Evolutionary conservation across 768 basidiomycete species (phyloP).

Genomic region (Boletales sp.): DNA sequence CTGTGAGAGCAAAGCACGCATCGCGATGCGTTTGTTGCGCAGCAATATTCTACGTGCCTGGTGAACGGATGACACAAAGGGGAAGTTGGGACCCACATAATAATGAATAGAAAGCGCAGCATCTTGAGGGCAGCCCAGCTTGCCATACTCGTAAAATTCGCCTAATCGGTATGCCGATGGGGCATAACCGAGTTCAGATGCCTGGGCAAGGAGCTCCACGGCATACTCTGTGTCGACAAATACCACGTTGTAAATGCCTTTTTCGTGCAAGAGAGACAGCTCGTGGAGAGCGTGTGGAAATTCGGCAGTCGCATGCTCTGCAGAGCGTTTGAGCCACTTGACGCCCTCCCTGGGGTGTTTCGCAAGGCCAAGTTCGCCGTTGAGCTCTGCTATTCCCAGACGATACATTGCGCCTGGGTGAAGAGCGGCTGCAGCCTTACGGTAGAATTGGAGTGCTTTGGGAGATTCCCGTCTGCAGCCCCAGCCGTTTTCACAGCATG

Average conservation of each 20-base stretch:
- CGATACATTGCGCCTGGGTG: constrained; percentile 98
- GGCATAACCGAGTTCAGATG: constrained; percentile 93
- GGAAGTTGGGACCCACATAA: constrained; percentile 67
- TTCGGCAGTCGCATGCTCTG: constrained; percentile 90
- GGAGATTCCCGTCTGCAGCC: constrained; percentile 90
- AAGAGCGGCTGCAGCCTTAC: constrained; percentile 86
- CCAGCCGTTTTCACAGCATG: constrained; percentile 99
- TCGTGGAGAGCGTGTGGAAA: constrained; percentile 97
- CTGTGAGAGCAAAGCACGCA: constrained; percentile 96
- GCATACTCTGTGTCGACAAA: constrained; percentile 97
- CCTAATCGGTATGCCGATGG: constrained; percentile 94
- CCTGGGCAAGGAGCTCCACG: constrained; percentile 90
- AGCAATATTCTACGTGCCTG: constrained; percentile 78
- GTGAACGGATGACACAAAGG: constrained; percentile 12
- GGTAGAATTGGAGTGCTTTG: constrained; percentile 90
- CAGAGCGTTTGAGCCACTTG: constrained; percentile 97
- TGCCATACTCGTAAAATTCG: constrained; percentile 99
- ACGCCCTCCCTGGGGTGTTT: constrained; percentile 94
- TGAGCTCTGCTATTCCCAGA: constrained; percentile 92
- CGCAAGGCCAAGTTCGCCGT: constrained; percentile 85
- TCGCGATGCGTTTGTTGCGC: constrained; percentile 97
- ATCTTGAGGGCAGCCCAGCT: constrained; percentile 97
- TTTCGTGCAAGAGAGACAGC: constrained; percentile 87
- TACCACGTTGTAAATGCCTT: constrained; percentile 97
- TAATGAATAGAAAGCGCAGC: constrained; percentile 97